phyloP scores from a whole-genome alignment of 768 basidiomycete species.

The Russula compacta region DNA sequence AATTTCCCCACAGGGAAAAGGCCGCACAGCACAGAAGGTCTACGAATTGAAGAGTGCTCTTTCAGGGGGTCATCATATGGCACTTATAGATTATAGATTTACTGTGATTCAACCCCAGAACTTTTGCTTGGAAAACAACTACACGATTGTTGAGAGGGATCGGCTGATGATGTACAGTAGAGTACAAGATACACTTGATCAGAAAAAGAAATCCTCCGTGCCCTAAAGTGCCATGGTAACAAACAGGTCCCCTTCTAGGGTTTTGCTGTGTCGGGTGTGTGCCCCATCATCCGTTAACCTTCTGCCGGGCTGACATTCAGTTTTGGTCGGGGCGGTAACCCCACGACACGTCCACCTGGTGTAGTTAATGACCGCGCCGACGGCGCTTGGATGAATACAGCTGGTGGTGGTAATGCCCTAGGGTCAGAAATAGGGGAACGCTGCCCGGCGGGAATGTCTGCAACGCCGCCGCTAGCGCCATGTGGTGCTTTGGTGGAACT shows the following conservation, averaged over 20 bases:
- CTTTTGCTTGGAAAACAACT: not conserved
- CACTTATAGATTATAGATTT: no score
- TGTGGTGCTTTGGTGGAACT: not conserved
- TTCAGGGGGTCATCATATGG: no score
- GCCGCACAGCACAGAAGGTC: no score
- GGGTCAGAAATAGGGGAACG: not conserved
- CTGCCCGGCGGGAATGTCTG: not conserved
- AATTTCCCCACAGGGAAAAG: no score
- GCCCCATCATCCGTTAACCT: not conserved
- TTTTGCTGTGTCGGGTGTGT: not conserved
- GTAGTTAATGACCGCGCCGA: not conserved
- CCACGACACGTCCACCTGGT: constrained; percentile 2
- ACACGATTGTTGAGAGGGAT: not conserved
- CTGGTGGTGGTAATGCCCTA: not conserved
- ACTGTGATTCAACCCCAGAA: not conserved
- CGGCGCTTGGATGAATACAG: not conserved
- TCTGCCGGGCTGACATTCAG: not conserved
- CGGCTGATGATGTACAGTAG: constrained; percentile 1
- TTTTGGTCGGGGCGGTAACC: constrained; percentile 24
- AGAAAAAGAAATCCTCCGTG: not conserved
- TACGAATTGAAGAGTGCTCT: no score
- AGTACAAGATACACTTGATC: not conserved
- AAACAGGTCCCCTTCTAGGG: not conserved
- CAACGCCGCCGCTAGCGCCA: not conserved
- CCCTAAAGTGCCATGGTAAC: not conserved